A percentile compares a stretch with the other conserved stretches of the same genome.
Conservation (phyloP, 345 rosid genomes). For the Hypericum perforatum region DNA sequence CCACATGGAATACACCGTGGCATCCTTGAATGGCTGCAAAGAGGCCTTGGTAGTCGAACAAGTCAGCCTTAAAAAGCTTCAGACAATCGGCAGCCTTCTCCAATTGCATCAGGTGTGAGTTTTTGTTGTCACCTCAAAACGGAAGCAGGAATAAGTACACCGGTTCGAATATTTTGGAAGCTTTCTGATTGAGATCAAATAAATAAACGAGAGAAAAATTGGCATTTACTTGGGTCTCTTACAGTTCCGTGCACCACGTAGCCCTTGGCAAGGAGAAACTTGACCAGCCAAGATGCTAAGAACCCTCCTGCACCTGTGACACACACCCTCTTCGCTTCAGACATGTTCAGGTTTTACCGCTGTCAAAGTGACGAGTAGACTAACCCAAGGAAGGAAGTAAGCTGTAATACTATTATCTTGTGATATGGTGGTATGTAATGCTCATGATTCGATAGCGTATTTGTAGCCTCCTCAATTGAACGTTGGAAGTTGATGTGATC, state of each 20-base stretch:
- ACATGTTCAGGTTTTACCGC: not conserved
- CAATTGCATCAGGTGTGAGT: conserved; percentile 32
- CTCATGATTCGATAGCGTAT: no score
- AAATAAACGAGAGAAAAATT: not conserved
- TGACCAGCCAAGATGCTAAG: conserved; percentile 39
- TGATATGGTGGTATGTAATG: no score
- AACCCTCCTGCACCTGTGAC: conserved; percentile 62
- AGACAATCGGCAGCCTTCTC: conserved; percentile 31
- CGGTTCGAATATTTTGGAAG: not conserved
- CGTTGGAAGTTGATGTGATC: no score
- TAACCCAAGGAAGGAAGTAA: no score
- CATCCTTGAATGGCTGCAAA: conserved; percentile 37
- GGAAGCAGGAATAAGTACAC: not conserved
- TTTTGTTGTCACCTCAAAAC: conserved; percentile 30
- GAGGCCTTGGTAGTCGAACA: conserved; percentile 30
- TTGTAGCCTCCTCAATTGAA: no score
- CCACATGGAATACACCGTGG: conserved; percentile 41
- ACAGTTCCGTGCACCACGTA: conserved; percentile 49
- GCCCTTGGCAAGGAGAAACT: conserved; percentile 44
- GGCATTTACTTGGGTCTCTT: conserved; percentile 37
- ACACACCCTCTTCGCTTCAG: conserved; percentile 17
- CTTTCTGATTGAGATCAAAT: not conserved
- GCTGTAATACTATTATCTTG: no score
- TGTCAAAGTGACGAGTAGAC: no score
- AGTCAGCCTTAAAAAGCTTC: conserved; percentile 33